Base-by-base conservation (phyloP, 768 basidiomycete genomes). In the Lentinula detonsa region DNA sequence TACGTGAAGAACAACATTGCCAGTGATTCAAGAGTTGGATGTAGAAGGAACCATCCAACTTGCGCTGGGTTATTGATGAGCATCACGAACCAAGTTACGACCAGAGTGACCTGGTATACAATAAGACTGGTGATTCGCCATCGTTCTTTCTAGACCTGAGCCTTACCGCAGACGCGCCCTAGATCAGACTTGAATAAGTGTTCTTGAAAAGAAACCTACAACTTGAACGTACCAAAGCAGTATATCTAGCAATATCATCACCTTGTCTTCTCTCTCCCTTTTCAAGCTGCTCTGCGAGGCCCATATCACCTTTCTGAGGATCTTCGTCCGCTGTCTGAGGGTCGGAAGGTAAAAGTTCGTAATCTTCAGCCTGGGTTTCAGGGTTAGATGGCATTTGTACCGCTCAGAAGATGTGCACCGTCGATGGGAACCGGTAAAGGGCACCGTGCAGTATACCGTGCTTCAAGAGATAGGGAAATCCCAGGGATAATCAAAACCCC, bases 11-110 rank as follows among this genome's bases (percentile, higher is more conserved):
- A 73, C 3, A 75, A 70, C 42, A 91, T 65, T 1, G 84, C 81
- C 11, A 86, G 70, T 13, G 76, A 81, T 64, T 91, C 86, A 10
- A 90, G 70, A 0, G 81, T 70, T 0, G 89, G 89, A 67, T 91
- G 90, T 53, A 82, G 78, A 0, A 79, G 78, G 69, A 91, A 91
- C 85, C 84, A 88, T 1, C 83, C 83, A 0, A 78, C 67, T 0
- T 67, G 63, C 23, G 63, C 63, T 2, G 85, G 85, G 55, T 78
- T 61, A 50, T 77, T 84, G 64, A 65, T 71, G 42, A 85, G 63
- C 48, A 85, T 66, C 59, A 74, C 69, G 13, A 66, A 62, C 82
- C 83, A 86, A 3, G 82, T 81, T 6, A 76, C 42, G 2, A 71
- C 35, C 11, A 72, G 68, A 51, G 81, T 72, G 31, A 76, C 61